These are phyloP conservation scores for Candida sp. DNA, from an alignment of 1,139 yeast species.

Conservation along the genomic window DNA sequence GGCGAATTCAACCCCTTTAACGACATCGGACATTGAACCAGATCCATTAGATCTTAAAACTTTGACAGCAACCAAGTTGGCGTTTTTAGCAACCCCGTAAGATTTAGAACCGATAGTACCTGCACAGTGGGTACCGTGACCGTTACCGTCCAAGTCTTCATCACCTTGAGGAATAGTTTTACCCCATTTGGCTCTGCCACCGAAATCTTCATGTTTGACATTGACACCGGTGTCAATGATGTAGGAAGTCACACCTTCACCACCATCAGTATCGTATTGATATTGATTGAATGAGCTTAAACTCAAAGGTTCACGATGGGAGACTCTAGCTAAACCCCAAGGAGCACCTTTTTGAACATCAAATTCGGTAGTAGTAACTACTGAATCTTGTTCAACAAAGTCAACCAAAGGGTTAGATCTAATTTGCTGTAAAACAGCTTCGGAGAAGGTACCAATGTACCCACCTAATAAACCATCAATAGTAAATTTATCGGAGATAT, in stretches of 20 bases:
- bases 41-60: constrained; percentile 76
- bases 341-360: constrained; percentile 80
- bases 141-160: constrained; percentile 84
- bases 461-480: constrained; percentile 57
- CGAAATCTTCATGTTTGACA: constrained; percentile 76
- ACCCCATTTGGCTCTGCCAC: constrained; percentile 94
- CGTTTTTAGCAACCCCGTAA: constrained; percentile 80
- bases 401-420: constrained; percentile 72
- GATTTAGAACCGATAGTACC: constrained; percentile 75
- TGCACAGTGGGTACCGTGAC: constrained; percentile 92
- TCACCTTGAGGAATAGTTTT: constrained; percentile 85
- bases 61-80: constrained; percentile 72
- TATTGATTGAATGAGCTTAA: constrained; percentile 82
- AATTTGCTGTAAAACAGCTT: constrained; percentile 65
- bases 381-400: constrained; percentile 77
- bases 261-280: constrained; percentile 78
- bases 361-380: constrained; percentile 64
- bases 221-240: constrained; percentile 94
- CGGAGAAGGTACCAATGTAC: constrained; percentile 74
- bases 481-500: constrained; percentile 42
- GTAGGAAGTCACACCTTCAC: constrained; percentile 90
- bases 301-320: constrained; percentile 68
- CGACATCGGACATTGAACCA: constrained; percentile 78
- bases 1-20: constrained; percentile 78
- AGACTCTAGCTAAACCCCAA: constrained; percentile 95